Evolutionary conservation across 352 stramenopile genomes (phyloP), one percentile per base, ranked within the genome.

Genomic region (Phytopythium montanum): DNA sequence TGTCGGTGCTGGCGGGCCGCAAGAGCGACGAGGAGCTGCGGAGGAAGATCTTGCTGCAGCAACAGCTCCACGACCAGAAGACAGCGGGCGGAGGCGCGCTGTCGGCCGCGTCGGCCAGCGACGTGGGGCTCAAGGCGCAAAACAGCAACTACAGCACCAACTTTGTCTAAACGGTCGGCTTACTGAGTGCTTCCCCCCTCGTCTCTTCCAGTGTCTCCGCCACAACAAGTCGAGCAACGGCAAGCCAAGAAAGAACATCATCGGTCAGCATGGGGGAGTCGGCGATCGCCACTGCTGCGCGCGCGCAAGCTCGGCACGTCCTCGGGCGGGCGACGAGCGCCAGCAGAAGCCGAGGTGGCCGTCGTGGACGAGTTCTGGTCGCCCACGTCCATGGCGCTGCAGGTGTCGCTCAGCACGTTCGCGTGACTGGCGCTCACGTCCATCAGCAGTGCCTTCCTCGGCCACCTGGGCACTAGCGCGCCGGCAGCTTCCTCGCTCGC

Each of bases 371-470:
- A 90, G 64, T 76, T 92, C 36, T 48, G 68, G 46, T 65, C 70
- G 28, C 66, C 90, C 19, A 68, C 74, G 49, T 85, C 74, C 60
- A 90, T 90, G 69, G 80, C 80, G 41, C 61, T 90, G 57, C 80
- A 89, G 57, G 80, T 92, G 28, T 88, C 76, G 50, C 67, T 92
- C 50, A 77, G 79, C 21, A 92, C 79, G 5, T 86, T 88, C 46
- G 81, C 78, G 6, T 73, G 81, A 1, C 84, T 92, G 48, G 79
- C 79, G 10, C 68, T 92, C 53, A 86, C 74, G 42, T 87, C 82
- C 2, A 89, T 92, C 64, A 80, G 89, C 70, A 83, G 77, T 54
- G 81, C 77, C 33, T 92, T 90, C 61, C 63, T 90, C 31, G 83
- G 83, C 5, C 83, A 92, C 48, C 36, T 92, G 42, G 80, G 83